These are phyloP conservation scores for Comarum palustre DNA, from an alignment of 306 rosid genomes.

Conservation along the genomic window DNA sequence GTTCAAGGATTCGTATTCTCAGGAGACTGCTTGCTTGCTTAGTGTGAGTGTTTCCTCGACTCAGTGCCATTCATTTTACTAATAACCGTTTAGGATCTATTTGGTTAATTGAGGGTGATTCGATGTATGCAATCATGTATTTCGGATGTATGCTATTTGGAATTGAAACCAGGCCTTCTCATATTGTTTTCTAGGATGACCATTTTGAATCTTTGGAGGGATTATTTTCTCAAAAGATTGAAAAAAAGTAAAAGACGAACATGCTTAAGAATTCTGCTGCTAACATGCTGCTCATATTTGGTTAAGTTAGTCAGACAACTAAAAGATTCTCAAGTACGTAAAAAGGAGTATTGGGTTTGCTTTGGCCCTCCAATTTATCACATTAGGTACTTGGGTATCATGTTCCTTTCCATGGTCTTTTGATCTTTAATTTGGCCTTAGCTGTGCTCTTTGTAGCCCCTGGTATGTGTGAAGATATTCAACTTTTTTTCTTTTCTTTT, in stretches of 20 bases:
- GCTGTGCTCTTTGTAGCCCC: not conserved
- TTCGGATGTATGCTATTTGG: too few species aligned
- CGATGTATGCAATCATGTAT: not conserved
- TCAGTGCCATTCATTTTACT: not conserved
- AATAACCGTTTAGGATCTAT: not conserved
- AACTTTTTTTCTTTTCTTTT: not conserved
- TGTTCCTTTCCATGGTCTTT: not conserved
- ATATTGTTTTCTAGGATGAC: not conserved
- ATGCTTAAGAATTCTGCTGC: not conserved
- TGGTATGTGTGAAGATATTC: not conserved
- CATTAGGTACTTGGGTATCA: not conserved
- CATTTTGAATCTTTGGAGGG: not conserved
- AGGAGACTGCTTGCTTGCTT: constrained; percentile 89
- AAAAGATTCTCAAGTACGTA: not conserved
- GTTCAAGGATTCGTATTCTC: constrained; percentile 80
- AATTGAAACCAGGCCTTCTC: too few species aligned
- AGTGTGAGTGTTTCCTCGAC: constrained; percentile 53
- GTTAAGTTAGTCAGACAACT: not conserved
- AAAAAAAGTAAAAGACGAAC: not conserved
- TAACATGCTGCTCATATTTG: too few species aligned
- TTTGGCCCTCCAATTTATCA: not conserved
- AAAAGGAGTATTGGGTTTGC: not conserved
- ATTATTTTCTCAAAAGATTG: not conserved
- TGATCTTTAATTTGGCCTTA: not conserved
- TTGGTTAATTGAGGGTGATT: not conserved